Base-by-base conservation (phyloP, 176 grass and related monocot species). In the Thalia dealbata region DNA sequence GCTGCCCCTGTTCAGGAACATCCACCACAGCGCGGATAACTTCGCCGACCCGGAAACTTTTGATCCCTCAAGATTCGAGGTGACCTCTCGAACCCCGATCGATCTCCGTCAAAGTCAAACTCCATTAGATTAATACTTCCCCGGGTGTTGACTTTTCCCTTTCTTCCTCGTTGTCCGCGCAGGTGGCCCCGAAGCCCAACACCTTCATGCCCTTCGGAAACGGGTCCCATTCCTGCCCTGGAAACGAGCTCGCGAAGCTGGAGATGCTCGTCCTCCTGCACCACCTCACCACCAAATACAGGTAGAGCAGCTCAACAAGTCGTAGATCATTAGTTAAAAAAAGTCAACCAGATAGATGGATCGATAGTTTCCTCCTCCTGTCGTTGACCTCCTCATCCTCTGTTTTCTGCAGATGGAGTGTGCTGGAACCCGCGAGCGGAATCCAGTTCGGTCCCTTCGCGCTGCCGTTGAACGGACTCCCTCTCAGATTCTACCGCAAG, bases 171-270 rank as follows among this genome's bases (percentile, higher is more conserved):
- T 38, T 38, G 32, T 4, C 1, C 32, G 32, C 32, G 45, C 80
- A 96, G 92, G 87, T 78, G 64, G 86, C 95, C 54, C 90, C 90
- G 43, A 99, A 95, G 83, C 85, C 90, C 73, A 86, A 91, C 77
- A 99, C 85, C 26, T 99, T 99, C 88, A 89, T 99, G 88, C 95
- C 95, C 16, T 99, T 99, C 79, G 95, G 95, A 19, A 99, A 99
- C 69, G 95, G 95, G 69, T 85, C 75, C 83, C 95, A 99, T 64
- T 91, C 95, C n/a, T 99, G 95, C 75, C 95, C 95, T 26, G 95
- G 95, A 81, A 99, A 91, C 73, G 95, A 99, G 85, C 80, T 95
- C 19, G 95, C 95, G 27, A 99, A 95, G 86, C 76, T 99, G 90
- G 95, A 99, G 88, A 95, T 95, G 81, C 85, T 99, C 11, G 87